Evolutionary conservation across 805 yeast genomes (phyloP), one percentile per base, ranked within the genome.

Genomic region (Ogataea corticis): DNA sequence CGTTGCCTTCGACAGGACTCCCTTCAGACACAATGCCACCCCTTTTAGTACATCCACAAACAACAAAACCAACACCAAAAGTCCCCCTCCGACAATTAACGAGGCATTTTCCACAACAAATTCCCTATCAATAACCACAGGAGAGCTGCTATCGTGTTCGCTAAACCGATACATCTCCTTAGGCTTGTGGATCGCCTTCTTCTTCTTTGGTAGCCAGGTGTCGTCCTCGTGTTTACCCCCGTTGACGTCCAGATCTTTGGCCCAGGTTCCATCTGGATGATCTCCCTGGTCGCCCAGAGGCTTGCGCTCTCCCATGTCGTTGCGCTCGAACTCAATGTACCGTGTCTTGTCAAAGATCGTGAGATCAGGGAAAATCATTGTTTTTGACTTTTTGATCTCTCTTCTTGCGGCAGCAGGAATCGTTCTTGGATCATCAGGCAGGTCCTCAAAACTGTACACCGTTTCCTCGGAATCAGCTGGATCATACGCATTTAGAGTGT

Each of bases 291-390:
- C 14, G 48, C 41, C 33, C 61, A 64, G 31, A 48, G 59, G 18
- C 59, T 62, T 37, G 35, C 59, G 53, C 17, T 66, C 68, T 10
- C 52, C 55, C 50, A 70, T 70, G 37, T 74, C 63, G 55, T 82
- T 80, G 46, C 83, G 67, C 53, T 85, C 89, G 30, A 71, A 63
- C 45, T 83, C 88, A 3, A 64, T 46, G 34, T 61, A 65, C 42
- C 86, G 70, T 13, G 75, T 59, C 17, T 74, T 74, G 51, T 80
- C 80, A 46, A 71, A 68, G 2, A 68, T 57, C 3, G 84, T 69
- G 2, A 83, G 69, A 56, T 79, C 83, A 25, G 80, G 72, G 57
- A 85, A 85, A 1, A 83, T 71, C 44, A 57, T 59, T 41, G 49
- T 65, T 45, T 28, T 71, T 69, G 63, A 65, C 40, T 11, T 17